Evolutionary conservation across 345 rosid genomes (phyloP).

Genomic region (Salix exigua): DNA sequence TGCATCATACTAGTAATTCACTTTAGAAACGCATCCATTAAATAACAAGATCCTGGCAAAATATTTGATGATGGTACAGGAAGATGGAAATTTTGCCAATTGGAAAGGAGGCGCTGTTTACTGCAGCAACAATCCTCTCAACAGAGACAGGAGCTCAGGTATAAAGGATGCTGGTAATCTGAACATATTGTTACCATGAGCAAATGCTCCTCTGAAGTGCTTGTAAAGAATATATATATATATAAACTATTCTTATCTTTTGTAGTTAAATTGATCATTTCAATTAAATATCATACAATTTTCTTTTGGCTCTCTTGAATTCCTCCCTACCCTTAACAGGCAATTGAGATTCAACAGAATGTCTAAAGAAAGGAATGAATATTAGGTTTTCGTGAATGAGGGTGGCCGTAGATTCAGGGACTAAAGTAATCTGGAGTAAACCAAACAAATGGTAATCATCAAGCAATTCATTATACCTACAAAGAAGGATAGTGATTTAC

Average conservation of each 20-base stretch:
- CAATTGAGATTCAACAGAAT: no score
- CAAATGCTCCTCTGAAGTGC: not conserved
- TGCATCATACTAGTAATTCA: no score
- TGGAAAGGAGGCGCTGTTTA: slow-evolving; percentile 74
- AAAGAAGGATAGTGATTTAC: not conserved
- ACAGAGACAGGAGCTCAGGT: slow-evolving; percentile 3
- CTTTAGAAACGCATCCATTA: not conserved
- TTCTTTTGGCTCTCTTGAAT: no score
- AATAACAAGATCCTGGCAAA: not conserved
- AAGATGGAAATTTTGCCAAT: slow-evolving; percentile 54
- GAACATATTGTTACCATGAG: not conserved
- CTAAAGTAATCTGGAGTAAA: no score
- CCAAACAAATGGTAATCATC: not conserved
- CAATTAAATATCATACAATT: not conserved
- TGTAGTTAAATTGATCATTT: not conserved
- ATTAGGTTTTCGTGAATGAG: not conserved
- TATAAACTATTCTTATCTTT: not conserved
- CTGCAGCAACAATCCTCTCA: slow-evolving; percentile 55
- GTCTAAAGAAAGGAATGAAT: not conserved
- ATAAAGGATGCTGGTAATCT: no score
- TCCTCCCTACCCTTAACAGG: no score
- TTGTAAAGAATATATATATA: not conserved
- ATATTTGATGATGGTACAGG: slow-evolving; percentile 39
- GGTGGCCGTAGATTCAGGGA: not conserved
- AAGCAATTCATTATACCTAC: not conserved